These are phyloP conservation scores for Puccinellia tenuiflora DNA, from an alignment of 176 grass and related monocot genomes.

Conservation along the genomic window DNA sequence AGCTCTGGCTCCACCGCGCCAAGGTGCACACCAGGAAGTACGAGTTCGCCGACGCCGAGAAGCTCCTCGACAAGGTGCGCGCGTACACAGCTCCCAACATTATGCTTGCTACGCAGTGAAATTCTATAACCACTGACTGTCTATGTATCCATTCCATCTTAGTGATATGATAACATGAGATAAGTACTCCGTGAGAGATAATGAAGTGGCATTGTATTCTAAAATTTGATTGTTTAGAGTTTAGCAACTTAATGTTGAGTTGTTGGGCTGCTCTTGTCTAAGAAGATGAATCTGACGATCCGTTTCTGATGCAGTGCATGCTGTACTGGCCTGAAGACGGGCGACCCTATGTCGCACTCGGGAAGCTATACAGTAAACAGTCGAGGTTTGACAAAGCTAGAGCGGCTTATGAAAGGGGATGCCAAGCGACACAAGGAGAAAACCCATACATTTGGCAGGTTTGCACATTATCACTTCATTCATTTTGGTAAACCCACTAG, in stretches of 20 bases:
- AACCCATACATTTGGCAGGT: conserved; percentile 99
- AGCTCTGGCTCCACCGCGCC: conserved; percentile 74
- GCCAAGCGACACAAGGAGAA: conserved; percentile 93
- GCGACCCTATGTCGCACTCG: conserved; percentile 73
- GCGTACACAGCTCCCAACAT: not conserved
- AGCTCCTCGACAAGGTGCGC: conserved; percentile 69
- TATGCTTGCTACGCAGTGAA: not conserved
- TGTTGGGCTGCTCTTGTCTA: not conserved
- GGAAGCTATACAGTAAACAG: conserved; percentile 83
- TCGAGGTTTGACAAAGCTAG: conserved; percentile 80
- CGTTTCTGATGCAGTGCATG: conserved; percentile 58
- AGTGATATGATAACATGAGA: too few species aligned
- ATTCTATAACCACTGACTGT: too few species aligned
- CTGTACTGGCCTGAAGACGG: conserved; percentile 96
- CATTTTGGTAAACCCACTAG: not conserved
- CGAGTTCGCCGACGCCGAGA: conserved; percentile 76
- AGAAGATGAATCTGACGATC: not conserved
- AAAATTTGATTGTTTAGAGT: not conserved
- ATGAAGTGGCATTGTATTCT: not conserved
- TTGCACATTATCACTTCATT: not conserved
- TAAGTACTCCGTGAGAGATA: too few species aligned
- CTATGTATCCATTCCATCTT: too few species aligned
- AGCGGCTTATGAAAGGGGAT: conserved; percentile 85
- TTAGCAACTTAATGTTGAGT: not conserved
- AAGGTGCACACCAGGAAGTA: conserved; percentile 78